Evolutionary conservation across 2,329 filamentous ascomycete species (phyloP), one percentile per base, ranked within the genome.

Genomic region (Fusarium hainanense): DNA sequence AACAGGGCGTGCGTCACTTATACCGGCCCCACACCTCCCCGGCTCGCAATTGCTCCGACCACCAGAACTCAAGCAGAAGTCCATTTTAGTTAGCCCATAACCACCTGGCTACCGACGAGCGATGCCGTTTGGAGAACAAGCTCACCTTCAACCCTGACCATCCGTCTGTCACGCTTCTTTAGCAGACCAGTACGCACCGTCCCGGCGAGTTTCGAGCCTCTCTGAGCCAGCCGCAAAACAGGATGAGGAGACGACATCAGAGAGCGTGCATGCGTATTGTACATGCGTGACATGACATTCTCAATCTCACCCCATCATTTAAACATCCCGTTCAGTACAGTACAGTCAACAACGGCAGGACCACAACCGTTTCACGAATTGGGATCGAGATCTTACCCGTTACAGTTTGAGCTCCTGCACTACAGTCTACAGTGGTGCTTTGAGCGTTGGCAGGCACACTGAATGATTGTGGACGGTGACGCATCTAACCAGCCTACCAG

Each of bases 371-470:
- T 71, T 70, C 61, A 73, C 58, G 55, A 57, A 63, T 63, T 67
- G 65, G 71, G 71, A 76, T 76, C 73, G 74, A 76, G 74, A 76
- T 76, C 72, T 71, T 63, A 46, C 54, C 66, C 60, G 43, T 55
- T 70, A 57, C 49, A 63, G 62, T 63, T 46, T 50, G 44, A 64
- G 59, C 54, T 68, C 48, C 58, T 68, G 55, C 51, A 48, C 54
- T 70, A 44, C 23, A 20, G 34, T 32, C 18, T 40, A 41, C 34
- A 34, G 41, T 54, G 64, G 58, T 43, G 18, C 49, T 56, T 63
- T 37, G 43, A 57, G 34, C 50, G 47, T 52, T 66, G 43, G 54
- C 43, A 63, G 44, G 49, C 49, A 51, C 32, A 28, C 49, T 51
- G 49, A 12, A 25, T 50, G 40, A 46, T 28, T 66, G 49, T 56